These are phyloP conservation scores for Poterioochromonas sp. DNA, from an alignment of 352 stramenopile species.

Conservation along the genomic window DNA sequence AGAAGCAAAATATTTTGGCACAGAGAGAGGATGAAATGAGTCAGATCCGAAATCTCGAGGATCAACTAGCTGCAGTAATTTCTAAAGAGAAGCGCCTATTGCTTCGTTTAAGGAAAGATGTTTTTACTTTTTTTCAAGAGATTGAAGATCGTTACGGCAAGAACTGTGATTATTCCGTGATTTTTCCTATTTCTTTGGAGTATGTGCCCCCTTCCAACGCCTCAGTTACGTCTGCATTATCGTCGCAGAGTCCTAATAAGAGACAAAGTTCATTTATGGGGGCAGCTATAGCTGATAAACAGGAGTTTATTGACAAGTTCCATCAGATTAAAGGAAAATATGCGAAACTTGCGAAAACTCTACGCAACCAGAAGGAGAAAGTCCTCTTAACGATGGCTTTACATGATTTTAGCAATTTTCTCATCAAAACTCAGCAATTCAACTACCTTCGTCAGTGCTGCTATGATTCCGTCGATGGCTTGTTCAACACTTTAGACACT, in stretches of 20 bases:
- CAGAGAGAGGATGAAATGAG: background rate
- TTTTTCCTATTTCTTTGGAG: background rate
- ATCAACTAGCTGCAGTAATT: background rate
- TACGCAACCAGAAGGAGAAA: conserved; percentile 27
- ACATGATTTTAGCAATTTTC: background rate
- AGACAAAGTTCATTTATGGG: background rate
- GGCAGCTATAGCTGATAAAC: background rate
- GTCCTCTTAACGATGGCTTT: conserved; percentile 3
- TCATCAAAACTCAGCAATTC: background rate
- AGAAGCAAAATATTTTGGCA: background rate
- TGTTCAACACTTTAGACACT: conserved; percentile 4
- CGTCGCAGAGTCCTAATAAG: background rate
- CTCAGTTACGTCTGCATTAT: background rate
- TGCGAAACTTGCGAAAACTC: background rate
- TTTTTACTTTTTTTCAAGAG: background rate
- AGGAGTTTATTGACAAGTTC: background rate
- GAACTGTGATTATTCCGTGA: background rate
- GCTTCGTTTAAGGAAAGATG: background rate
- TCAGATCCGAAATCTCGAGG: background rate
- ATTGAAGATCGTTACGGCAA: background rate
- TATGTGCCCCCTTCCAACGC: background rate
- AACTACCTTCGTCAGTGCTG: background rate
- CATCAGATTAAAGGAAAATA: background rate
- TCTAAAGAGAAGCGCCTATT: background rate
- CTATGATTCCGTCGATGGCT: conserved; percentile 7